These are phyloP conservation scores for Nigrospora oryzae DNA, from an alignment of 2,329 filamentous ascomycete species.

Conservation along the genomic window DNA sequence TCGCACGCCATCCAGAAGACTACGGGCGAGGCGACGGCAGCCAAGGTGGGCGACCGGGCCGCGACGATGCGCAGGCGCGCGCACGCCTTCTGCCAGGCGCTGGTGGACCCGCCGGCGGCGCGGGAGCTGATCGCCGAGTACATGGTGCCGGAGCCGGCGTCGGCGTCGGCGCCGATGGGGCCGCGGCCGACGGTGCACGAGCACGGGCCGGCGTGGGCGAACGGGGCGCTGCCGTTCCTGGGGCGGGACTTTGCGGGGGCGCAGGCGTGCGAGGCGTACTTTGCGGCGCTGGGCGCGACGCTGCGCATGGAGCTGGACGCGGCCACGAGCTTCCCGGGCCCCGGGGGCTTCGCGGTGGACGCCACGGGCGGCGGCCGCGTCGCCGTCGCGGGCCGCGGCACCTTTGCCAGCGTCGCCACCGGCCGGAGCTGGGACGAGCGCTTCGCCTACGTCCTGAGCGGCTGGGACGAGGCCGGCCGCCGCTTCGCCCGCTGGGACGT, in stretches of 20 bases:
- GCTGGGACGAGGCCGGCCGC: conserved; percentile 4
- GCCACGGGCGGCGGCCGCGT: neutral
- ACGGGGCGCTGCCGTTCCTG: conserved; percentile 1
- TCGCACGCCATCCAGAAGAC: conserved; percentile 1
- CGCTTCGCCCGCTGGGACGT: conserved; percentile 4
- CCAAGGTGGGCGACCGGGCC: neutral
- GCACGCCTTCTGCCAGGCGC: conserved; percentile 6
- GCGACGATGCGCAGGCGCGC: conserved; percentile 3
- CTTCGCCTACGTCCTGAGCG: conserved; percentile 5
- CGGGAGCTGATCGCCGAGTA: conserved; percentile 3
- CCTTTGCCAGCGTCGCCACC: conserved; percentile 5
- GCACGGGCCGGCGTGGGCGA: conserved; percentile 5
- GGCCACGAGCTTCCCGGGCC: conserved; percentile 5
- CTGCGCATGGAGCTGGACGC: conserved; percentile 4
- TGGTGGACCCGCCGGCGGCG: conserved; percentile 1
- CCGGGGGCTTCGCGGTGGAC: conserved; percentile 4
- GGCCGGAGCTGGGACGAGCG: conserved; percentile 7
- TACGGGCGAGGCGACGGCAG: neutral
- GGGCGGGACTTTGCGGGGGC: conserved; percentile 3
- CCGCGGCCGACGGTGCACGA: conserved; percentile 3
- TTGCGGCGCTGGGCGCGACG: conserved; percentile 2
- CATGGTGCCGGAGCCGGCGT: conserved; percentile 3
- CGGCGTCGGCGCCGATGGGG: neutral
- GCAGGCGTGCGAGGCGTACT: conserved; percentile 2
- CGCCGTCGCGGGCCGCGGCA: conserved; percentile 3